These are phyloP conservation scores for Pelargonium fulgidum DNA, from an alignment of 441 rosid genomes.

Conservation along the genomic window DNA sequence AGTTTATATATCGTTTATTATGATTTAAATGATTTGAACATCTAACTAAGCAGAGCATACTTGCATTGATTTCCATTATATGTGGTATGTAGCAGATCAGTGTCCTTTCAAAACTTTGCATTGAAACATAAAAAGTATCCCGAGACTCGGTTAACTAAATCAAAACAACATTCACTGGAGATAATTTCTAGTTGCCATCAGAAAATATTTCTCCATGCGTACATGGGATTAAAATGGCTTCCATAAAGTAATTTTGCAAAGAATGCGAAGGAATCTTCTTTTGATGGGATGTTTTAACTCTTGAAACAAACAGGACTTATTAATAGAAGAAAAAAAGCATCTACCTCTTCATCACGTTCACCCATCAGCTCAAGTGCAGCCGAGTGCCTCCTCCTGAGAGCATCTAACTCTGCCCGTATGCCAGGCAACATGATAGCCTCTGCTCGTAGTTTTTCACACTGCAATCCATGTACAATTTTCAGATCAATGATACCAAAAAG, in stretches of 20 bases:
- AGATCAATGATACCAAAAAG: not conserved
- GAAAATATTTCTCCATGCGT: no score
- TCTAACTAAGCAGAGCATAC: no score
- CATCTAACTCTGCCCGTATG: constrained; percentile 82
- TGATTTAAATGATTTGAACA: no score
- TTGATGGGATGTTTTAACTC: not conserved
- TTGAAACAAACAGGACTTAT: not conserved
- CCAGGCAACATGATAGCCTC: constrained; percentile 75
- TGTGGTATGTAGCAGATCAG: no score
- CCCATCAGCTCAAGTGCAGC: constrained; percentile 99
- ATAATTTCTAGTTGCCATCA: no score
- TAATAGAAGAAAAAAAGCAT: not conserved
- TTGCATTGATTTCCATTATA: no score
- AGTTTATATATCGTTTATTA: no score
- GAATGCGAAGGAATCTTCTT: no score
- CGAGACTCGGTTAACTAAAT: not conserved
- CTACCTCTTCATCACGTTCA: constrained; percentile 98
- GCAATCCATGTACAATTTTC: constrained; percentile 19
- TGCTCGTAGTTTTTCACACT: constrained; percentile 80
- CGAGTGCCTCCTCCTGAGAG: constrained; percentile 79
- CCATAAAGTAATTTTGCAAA: no score
- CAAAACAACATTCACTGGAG: not conserved
- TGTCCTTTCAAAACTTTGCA: no score
- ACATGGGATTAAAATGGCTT: no score
- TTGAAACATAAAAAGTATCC: not conserved